Percentiles rank a stretch among this genome's conserved stretches.
Conservation (phyloP, 1,284 basidiomycete genomes). For the Mycena citricolor region DNA sequence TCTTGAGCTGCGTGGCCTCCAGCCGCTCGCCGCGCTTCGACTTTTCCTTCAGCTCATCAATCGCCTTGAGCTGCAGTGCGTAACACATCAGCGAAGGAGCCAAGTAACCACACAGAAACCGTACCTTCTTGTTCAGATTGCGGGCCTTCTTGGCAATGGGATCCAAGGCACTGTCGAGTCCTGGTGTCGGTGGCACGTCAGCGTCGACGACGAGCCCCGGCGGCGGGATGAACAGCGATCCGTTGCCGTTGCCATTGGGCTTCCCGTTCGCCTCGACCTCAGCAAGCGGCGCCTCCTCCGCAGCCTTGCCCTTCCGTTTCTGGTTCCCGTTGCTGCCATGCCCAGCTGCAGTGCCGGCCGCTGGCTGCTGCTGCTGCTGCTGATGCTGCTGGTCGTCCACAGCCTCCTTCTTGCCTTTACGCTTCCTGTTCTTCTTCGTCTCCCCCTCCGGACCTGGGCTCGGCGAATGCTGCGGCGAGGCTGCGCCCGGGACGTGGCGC, state of each 20-base stretch:
- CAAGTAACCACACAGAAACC: constrained; percentile 24
- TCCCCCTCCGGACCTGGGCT: constrained; percentile 44
- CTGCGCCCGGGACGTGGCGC: constrained; percentile 64
- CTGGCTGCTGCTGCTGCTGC: constrained; percentile 30
- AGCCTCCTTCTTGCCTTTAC: constrained; percentile 51
- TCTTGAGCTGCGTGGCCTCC: constrained; percentile 90
- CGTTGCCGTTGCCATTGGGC: constrained; percentile 25
- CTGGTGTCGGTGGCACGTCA: constrained; percentile 40
- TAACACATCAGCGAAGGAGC: constrained; percentile 14
- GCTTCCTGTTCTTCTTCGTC: constrained; percentile 57
- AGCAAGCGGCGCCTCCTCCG: background rate
- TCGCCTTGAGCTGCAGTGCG: constrained; percentile 76
- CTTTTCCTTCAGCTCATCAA: constrained; percentile 91
- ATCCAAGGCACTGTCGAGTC: constrained; percentile 72
- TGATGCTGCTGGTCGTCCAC: constrained; percentile 32
- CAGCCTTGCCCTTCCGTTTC: constrained; percentile 15
- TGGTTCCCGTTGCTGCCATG: constrained; percentile 24
- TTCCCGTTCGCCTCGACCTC: constrained; percentile 26
- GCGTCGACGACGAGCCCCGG: constrained; percentile 24
- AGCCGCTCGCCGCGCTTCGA: constrained; percentile 81
- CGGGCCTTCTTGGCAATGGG: constrained; percentile 86
- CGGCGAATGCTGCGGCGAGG: constrained; percentile 44
- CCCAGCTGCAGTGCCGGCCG: constrained; percentile 26
- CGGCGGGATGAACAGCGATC: constrained; percentile 20
- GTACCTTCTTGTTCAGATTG: constrained; percentile 90